A percentile compares a stretch with the other conserved stretches of the same genome.
Evolutionary conservation across 2,329 filamentous ascomycete genomes (phyloP).

Genomic region (Penicillium sp.): DNA sequence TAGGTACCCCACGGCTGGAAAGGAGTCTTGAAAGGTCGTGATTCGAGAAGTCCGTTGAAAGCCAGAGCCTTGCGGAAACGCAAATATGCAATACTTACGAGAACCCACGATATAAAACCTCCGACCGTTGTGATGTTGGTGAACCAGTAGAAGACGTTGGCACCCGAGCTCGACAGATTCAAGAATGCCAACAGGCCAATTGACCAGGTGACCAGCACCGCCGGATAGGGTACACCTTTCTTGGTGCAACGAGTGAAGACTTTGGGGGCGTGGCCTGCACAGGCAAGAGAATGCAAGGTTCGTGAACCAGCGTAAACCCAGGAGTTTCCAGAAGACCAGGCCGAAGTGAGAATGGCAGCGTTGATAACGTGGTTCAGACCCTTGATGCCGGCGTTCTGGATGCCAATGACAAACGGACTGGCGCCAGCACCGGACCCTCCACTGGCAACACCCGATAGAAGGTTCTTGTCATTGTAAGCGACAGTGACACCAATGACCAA

Average conservation of each 20-base stretch:
- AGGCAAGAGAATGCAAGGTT: conserved; percentile 51
- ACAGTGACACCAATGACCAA: conserved; percentile 60
- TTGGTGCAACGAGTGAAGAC: conserved; percentile 43
- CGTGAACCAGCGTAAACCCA: conserved; percentile 55
- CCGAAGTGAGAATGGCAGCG: conserved; percentile 69
- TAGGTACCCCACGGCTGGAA: conserved; percentile 55
- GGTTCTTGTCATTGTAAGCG: conserved; percentile 53
- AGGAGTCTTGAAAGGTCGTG: conserved; percentile 52
- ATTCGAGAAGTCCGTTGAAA: conserved; percentile 44
- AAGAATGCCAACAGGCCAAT: conserved; percentile 37
- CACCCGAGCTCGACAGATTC: conserved; percentile 36
- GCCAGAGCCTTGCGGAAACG: conserved; percentile 55
- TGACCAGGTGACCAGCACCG: conserved; percentile 43
- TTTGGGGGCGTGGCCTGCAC: conserved; percentile 37
- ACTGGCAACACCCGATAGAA: conserved; percentile 45
- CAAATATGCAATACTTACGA: conserved; percentile 46
- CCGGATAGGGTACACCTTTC: conserved; percentile 54
- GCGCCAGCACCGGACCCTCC: conserved; percentile 35
- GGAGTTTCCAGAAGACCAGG: conserved; percentile 67
- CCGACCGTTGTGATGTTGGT: conserved; percentile 41
- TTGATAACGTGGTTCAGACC: conserved; percentile 71
- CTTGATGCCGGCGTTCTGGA: conserved; percentile 63
- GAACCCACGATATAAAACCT: conserved; percentile 41
- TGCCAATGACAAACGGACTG: conserved; percentile 68
- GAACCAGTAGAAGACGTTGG: conserved; percentile 43